Conservation (phyloP, 306 rosid species). For the Begonia loranthoides region DNA sequence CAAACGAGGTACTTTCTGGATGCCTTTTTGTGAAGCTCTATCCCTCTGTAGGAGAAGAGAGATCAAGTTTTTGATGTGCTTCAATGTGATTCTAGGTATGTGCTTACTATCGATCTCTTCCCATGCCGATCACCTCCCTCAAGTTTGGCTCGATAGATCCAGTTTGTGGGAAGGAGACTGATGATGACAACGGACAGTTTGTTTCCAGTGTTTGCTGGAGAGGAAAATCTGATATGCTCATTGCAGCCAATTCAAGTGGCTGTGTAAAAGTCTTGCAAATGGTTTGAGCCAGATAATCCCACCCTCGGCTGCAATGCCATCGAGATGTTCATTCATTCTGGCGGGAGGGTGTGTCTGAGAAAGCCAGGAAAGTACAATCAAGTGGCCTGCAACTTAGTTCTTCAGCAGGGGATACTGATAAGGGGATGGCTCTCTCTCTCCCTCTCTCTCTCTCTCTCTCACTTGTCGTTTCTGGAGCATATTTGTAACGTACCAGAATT, state of each 20-base stretch:
- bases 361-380: too few relatives aligned
- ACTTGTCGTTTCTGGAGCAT: too few relatives aligned
- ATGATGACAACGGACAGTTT: slow-evolving; percentile 70
- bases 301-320: neutral
- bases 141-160: slow-evolving; percentile 82
- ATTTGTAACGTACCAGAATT: too few relatives aligned
- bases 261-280: slow-evolving; percentile 74
- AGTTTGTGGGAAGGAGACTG: slow-evolving; percentile 72
- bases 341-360: too few relatives aligned
- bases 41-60: too few relatives aligned
- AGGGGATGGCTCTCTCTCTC: too few relatives aligned
- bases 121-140: slow-evolving; percentile 75
- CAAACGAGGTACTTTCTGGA: slow-evolving; percentile 63
- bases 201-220: slow-evolving; percentile 98
- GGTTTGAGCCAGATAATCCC: slow-evolving; percentile 45
- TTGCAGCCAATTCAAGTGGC: slow-evolving; percentile 90
- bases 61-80: too few relatives aligned
- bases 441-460: too few relatives aligned
- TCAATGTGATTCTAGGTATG: slow-evolving; percentile 48
- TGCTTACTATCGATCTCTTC: slow-evolving; percentile 70
- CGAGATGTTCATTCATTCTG: too few relatives aligned
- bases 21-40: neutral
- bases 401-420: too few relatives aligned
- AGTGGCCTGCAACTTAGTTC: too few relatives aligned
- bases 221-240: slow-evolving; percentile 65